phyloP scores from a whole-genome alignment of 768 basidiomycete genomes.

The Neoboletus magnificus region DNA sequence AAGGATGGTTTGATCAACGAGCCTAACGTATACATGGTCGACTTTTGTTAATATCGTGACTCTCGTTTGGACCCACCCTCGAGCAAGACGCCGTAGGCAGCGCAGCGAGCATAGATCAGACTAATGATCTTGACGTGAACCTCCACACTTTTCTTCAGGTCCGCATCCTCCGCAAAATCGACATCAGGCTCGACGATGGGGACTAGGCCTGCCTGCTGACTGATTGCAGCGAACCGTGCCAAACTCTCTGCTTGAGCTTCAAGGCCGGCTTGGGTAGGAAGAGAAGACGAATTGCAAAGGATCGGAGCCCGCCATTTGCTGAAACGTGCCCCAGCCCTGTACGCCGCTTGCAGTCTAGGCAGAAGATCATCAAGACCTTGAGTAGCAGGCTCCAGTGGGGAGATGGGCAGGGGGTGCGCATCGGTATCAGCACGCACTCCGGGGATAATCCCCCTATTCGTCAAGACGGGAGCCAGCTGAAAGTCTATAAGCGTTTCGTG shows the following conservation, averaged over 20 bases:
- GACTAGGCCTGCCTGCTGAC: slow-evolving; percentile 50
- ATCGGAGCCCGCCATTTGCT: slow-evolving; percentile 52
- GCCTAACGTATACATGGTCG: slow-evolving; percentile 26
- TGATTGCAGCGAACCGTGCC: slow-evolving; percentile 47
- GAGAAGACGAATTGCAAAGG: slow-evolving; percentile 40
- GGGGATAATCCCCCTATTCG: slow-evolving; percentile 44
- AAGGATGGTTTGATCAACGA: slow-evolving; percentile 52
- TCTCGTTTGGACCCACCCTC: slow-evolving; percentile 36
- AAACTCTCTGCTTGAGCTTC: slow-evolving; percentile 47
- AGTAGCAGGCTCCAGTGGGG: slow-evolving; percentile 44
- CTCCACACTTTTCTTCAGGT: slow-evolving; percentile 42
- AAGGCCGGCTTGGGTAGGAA: slow-evolving; percentile 41
- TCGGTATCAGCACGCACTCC: slow-evolving; percentile 52
- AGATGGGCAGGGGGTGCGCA: slow-evolving; percentile 43
- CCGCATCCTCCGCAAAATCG: slow-evolving; percentile 47
- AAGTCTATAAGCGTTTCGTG: slow-evolving; percentile 48
- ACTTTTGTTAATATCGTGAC: neutral
- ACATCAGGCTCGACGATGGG: slow-evolving; percentile 54
- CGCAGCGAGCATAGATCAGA: slow-evolving; percentile 45
- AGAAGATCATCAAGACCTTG: slow-evolving; percentile 49
- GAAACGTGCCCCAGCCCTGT: slow-evolving; percentile 45
- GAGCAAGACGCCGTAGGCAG: slow-evolving; percentile 44
- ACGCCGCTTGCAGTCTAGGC: slow-evolving; percentile 40
- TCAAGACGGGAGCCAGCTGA: slow-evolving; percentile 43
- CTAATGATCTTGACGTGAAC: slow-evolving; percentile 45